A percentile compares a stretch with the other conserved stretches of the same genome.
Evolutionary conservation across 2,329 filamentous ascomycete genomes (phyloP).

Genomic region (Beauveria pseudobassiana): DNA sequence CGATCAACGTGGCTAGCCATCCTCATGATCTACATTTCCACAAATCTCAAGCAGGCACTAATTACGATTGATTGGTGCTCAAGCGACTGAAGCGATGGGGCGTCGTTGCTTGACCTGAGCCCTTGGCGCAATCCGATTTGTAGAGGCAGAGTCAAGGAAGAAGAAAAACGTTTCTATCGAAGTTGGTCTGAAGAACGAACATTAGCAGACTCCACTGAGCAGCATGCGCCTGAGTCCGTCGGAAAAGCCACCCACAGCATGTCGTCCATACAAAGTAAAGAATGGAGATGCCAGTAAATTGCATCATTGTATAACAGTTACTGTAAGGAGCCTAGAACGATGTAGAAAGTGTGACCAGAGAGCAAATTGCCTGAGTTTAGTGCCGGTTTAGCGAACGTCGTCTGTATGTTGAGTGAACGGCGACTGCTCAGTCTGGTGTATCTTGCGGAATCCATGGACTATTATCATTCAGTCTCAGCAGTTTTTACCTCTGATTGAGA

Average conservation of each 20-base stretch:
- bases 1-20: neutral
- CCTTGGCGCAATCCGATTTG: neutral
- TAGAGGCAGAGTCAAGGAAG: neutral
- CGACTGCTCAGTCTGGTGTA: neutral
- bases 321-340: neutral
- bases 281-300: constrained; percentile 3
- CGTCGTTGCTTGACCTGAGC: neutral
- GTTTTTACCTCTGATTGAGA: too few species aligned
- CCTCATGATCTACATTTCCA: constrained; percentile 2
- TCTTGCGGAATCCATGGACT: too few species aligned
- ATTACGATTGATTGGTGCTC: neutral
- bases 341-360: neutral
- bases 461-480: too few species aligned
- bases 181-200: neutral
- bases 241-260: constrained; percentile 6
- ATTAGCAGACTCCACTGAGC: neutral
- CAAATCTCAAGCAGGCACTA: neutral
- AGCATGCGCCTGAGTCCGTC: neutral
- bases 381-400: neutral
- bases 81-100: neutral
- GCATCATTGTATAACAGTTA: constrained; percentile 1
- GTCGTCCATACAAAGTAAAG: neutral
- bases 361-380: neutral
- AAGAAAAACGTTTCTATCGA: neutral
- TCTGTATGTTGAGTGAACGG: neutral